These are phyloP conservation scores for Keithomyces neogunnii DNA, from an alignment of 2,329 filamentous ascomycete species.

Conservation along the genomic window DNA sequence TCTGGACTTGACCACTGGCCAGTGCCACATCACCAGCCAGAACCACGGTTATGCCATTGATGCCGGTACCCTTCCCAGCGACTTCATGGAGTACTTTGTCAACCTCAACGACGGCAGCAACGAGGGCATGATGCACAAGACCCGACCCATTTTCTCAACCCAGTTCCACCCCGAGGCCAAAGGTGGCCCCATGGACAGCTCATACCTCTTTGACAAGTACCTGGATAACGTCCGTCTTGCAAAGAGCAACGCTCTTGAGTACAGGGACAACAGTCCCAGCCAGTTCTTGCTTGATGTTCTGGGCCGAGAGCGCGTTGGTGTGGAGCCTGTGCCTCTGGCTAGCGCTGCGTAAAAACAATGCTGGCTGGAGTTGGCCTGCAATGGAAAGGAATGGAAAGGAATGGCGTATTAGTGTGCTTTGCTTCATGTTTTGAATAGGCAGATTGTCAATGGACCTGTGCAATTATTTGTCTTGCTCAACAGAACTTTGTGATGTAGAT, in stretches of 20 bases:
- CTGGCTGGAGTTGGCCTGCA: not conserved
- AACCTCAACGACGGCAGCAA: conserved; percentile 98
- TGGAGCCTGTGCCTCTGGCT: conserved; percentile 56
- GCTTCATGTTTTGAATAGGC: not conserved
- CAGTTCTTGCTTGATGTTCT: conserved; percentile 85
- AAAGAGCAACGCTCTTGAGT: conserved; percentile 72
- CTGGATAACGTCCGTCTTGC: conserved; percentile 81
- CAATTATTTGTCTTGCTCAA: not conserved
- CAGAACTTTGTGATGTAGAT: not conserved
- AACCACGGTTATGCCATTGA: conserved; percentile 98
- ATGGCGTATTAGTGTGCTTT: not conserved
- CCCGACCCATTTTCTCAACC: conserved; percentile 92
- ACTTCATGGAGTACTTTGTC: conserved; percentile 98
- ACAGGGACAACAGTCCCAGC: conserved; percentile 80
- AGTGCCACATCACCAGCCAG: conserved; percentile 97
- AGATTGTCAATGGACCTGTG: not conserved
- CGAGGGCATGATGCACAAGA: conserved; percentile 94
- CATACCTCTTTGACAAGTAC: conserved; percentile 96
- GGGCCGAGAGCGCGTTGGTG: conserved; percentile 89
- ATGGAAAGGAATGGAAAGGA: conserved; percentile 1
- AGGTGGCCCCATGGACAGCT: conserved; percentile 90
- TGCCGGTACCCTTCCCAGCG: conserved; percentile 65
- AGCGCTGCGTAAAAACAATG: conserved; percentile 29
- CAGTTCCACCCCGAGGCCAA: conserved; percentile 99
- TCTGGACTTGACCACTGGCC: conserved; percentile 86